Percentiles rank a stretch among this genome's conserved stretches.
Conservation (phyloP, 192 early-diverging fungal genomes). For the Powellomyces hirtus region DNA sequence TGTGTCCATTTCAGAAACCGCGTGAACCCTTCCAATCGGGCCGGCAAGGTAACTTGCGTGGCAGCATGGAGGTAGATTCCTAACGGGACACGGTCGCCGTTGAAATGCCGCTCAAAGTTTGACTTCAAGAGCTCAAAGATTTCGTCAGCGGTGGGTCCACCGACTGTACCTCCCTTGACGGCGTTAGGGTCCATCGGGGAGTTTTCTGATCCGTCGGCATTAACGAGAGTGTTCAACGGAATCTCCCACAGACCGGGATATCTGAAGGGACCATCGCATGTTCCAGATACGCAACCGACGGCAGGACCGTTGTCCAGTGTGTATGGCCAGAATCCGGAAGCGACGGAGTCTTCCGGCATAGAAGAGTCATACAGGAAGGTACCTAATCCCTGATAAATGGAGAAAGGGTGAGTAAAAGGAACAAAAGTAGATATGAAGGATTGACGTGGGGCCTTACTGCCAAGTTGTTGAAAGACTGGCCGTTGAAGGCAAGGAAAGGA, state of each 20-base stretch:
- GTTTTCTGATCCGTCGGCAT: slow-evolving; percentile 17
- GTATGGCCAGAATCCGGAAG: slow-evolving; percentile 55
- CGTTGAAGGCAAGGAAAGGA: slow-evolving; percentile 35
- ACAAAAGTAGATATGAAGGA: background rate
- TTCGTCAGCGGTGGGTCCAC: slow-evolving; percentile 15
- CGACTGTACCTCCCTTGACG: background rate
- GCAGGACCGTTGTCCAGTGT: slow-evolving; percentile 60
- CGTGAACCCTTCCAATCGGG: background rate
- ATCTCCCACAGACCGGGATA: slow-evolving; percentile 42
- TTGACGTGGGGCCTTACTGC: background rate
- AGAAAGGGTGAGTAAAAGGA: background rate
- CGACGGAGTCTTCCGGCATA: background rate
- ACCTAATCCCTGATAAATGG: background rate
- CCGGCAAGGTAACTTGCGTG: background rate
- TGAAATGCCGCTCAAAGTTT: slow-evolving; percentile 34
- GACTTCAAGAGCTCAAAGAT: slow-evolving; percentile 15
- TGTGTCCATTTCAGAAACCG: slow-evolving; percentile 29
- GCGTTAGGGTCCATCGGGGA: slow-evolving; percentile 29
- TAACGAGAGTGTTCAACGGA: slow-evolving; percentile 31
- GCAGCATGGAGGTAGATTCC: slow-evolving; percentile 38
- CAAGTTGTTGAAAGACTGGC: slow-evolving; percentile 4
- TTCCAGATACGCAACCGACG: slow-evolving; percentile 1
- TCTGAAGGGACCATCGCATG: background rate
- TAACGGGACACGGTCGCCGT: slow-evolving; percentile 28
- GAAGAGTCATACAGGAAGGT: slow-evolving; percentile 32